Evolutionary conservation across 2,329 filamentous ascomycete species (phyloP), one percentile per base, ranked within the genome.

Genomic region (Aurifilum marmelostoma): DNA sequence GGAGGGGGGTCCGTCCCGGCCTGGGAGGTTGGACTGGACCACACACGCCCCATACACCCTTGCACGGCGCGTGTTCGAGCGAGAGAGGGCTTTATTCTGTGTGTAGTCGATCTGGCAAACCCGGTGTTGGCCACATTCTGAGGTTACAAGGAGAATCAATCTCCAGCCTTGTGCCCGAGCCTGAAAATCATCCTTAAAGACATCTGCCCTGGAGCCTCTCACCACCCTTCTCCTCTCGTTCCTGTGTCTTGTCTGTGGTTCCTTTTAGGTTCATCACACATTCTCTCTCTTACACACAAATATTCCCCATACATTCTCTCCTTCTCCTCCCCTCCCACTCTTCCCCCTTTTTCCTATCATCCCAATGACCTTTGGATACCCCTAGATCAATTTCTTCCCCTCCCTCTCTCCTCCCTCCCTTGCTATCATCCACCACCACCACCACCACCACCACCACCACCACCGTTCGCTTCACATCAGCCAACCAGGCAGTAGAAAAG

Each of bases 161-260:
- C 21, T 68, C 56, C 5, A 52, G 65, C 34, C 54, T 60, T 58
- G 52, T 32, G 32, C 58, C 41, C 34, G 66, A 18, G 12, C 7
- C 21, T 65, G 32, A 39, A 27, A 60, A 65, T 50, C 43, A 61
- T 67, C 60, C 60, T 67, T 64, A 52, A 68, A 64, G 66, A 64
- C 66, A 60, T 68, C 43, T 39, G 54, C 7, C 54, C 50, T 60
- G 16, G 66, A 9, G 54, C 41, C 61, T 34, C 41, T 64, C 54
- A 64, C 29, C 21, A 41, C 29, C 41, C 7, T 47, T 21, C n/a
- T 32, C n/a, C 8, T 29, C n/a, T 37, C 18, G 64, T 21, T 47
- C 43, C 24, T 63, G 12, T n/a, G 18, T 64, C 32, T 39, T 39
- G 21, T 29, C n/a, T 11, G 29, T 59, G 56, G 6, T 29, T 59